Evolutionary conservation across 345 rosid species (phyloP), one percentile per base, ranked within the genome.

Genomic region (Orychophragmus violaceus): DNA sequence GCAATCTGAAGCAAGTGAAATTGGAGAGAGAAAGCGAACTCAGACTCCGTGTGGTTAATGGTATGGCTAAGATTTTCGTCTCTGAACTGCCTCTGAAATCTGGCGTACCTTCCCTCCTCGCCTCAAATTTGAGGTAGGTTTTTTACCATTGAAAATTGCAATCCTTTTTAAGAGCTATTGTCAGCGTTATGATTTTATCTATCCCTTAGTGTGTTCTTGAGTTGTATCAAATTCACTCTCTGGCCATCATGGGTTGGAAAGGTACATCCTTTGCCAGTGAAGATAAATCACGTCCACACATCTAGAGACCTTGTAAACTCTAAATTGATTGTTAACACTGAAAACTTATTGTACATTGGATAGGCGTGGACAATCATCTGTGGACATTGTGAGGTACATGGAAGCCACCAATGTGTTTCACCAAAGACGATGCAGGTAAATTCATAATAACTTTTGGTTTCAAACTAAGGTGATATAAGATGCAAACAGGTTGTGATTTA

Each of bases 21-120:
- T 61, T 94, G 58, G 99, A 87, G 41, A 85, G 71, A 49, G 99
- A 94, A 77, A 82, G 90, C 70, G 95, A 94, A 75, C 87, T 94
- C 8, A 84, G 97, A 39, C 85, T 90, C 57, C 82, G 97, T 41
- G 72, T 90, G 21, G 82, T 94, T 32, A 81, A 81, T 59, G 97
- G 97, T 49, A 85, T 82, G 0, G 97, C 96, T 24, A 96, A 90
- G 83, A 94, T 94, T 44, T 94, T 80, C 42, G 96, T 96, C 69
- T 78, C 96, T 52, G 95, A 94, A 77, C 64, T 94, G 28, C 95
- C 99, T 17, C 89, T 10, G 89, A 85, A 68, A 85, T 82, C 64
- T 85, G 95, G 96, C 82, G 89, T 63, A 75, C 90, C 14, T 90
- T 88, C 77, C 89, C 97, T 66, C 97, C 97, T 45, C 90, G 88